These are phyloP conservation scores for Silene conica DNA, from an alignment of 148 eudicot genomes.

Conservation along the genomic window DNA sequence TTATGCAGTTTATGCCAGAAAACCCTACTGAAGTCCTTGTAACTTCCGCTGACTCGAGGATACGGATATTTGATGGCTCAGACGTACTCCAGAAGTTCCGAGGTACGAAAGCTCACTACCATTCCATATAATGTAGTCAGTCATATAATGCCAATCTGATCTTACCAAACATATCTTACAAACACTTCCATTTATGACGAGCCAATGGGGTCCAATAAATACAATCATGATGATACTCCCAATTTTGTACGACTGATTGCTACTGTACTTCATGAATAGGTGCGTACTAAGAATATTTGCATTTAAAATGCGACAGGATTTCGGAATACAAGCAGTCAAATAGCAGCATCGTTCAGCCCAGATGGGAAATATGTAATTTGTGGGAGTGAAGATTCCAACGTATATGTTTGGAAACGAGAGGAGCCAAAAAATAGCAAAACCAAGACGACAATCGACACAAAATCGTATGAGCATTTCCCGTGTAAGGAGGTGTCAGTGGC, in stretches of 20 bases:
- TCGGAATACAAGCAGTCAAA: constrained; percentile 87
- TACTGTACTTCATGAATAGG: neutral
- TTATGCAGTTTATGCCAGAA: constrained; percentile 52
- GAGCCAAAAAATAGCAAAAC: constrained; percentile 46
- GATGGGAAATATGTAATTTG: constrained; percentile 68
- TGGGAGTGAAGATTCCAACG: constrained; percentile 90
- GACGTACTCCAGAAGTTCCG: constrained; percentile 64
- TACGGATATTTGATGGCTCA: constrained; percentile 61
- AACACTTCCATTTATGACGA: too few species aligned
- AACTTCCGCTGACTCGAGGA: constrained; percentile 85
- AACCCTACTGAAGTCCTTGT: constrained; percentile 76
- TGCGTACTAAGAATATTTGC: neutral
- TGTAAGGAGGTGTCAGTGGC: constrained; percentile 87
- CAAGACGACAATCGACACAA: constrained; percentile 31
- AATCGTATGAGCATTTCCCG: constrained; percentile 58
- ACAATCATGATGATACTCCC: too few species aligned
- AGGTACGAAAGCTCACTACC: constrained; percentile 39
- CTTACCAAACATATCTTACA: too few species aligned
- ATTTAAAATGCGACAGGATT: constrained; percentile 47
- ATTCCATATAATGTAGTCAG: neutral
- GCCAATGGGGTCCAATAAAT: too few species aligned
- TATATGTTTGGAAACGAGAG: constrained; percentile 79
- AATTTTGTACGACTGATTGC: too few species aligned
- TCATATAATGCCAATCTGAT: neutral
- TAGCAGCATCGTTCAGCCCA: constrained; percentile 63